These are phyloP conservation scores for Chalaropsis ovoidea DNA, from an alignment of 2,329 filamentous ascomycete species.

Conservation along the genomic window DNA sequence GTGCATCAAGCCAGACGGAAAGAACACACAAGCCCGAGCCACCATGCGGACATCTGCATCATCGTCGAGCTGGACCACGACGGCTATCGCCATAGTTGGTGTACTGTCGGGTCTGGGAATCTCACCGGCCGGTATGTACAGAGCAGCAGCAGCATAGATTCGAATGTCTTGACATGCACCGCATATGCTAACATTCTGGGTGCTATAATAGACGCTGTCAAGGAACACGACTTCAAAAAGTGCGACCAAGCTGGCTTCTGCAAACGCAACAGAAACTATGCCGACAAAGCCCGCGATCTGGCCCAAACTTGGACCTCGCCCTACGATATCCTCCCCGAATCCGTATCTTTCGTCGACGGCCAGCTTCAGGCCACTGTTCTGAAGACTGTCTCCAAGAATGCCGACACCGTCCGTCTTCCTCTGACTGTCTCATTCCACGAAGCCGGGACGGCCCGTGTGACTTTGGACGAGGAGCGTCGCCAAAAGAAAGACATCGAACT, in stretches of 20 bases:
- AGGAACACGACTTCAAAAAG: conserved; percentile 95
- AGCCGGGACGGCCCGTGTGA: conserved; percentile 77
- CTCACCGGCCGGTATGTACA: conserved; percentile 24
- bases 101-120: conserved; percentile 20
- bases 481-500: conserved; percentile 82
- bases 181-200: not conserved
- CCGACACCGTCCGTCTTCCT: conserved; percentile 66
- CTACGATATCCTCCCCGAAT: conserved; percentile 63
- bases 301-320: conserved; percentile 66
- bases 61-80: conserved; percentile 20
- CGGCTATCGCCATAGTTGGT: conserved; percentile 20
- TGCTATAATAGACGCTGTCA: conserved; percentile 57
- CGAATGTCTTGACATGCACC: not conserved
- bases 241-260: conserved; percentile 96
- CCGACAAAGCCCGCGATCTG: conserved; percentile 59
- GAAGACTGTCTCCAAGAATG: conserved; percentile 57
- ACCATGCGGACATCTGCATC: conserved; percentile 23
- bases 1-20: conserved; percentile 11
- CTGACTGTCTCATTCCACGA: conserved; percentile 80
- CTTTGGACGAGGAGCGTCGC: conserved; percentile 82
- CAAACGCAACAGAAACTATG: conserved; percentile 83
- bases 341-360: conserved; percentile 67
- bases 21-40: conserved; percentile 18
- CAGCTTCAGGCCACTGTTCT: conserved; percentile 69
- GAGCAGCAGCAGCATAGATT: not conserved